A percentile compares a stretch with the other conserved stretches of the same genome.
phyloP scores from a whole-genome alignment of 345 rosid species.

The Geranium brycei region DNA sequence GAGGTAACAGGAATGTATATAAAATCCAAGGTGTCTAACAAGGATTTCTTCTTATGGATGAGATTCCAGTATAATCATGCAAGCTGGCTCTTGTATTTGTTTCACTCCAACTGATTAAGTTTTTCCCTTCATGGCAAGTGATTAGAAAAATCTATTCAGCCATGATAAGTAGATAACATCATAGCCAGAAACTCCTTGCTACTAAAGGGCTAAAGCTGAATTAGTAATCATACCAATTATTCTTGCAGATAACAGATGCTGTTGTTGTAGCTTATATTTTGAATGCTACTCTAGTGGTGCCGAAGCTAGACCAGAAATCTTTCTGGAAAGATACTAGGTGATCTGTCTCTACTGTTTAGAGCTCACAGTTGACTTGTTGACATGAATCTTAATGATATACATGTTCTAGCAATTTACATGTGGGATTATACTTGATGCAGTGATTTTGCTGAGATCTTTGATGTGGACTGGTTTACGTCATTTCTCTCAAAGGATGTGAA shows the following conservation, averaged over 20 bases:
- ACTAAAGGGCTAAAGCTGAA: background rate
- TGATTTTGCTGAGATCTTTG: slow-evolving; percentile 64
- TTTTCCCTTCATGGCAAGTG: no score
- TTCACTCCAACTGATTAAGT: no score
- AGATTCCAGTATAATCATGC: no score
- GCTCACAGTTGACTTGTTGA: background rate
- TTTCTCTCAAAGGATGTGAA: slow-evolving; percentile 50
- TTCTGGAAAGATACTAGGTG: slow-evolving; percentile 91
- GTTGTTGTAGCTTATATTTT: slow-evolving; percentile 87
- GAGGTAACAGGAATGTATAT: no score
- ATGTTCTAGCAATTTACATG: slow-evolving; percentile 5
- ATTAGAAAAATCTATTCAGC: no score
- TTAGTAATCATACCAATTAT: slow-evolving; percentile 1
- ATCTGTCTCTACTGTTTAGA: background rate
- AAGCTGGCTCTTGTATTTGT: no score
- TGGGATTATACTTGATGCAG: slow-evolving; percentile 37
- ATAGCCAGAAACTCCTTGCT: background rate
- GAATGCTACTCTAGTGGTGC: slow-evolving; percentile 83
- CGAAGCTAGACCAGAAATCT: slow-evolving; percentile 74
- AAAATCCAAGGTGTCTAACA: no score
- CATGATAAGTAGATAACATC: background rate
- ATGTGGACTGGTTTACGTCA: slow-evolving; percentile 69
- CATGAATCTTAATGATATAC: background rate
- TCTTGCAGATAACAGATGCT: slow-evolving; percentile 68
- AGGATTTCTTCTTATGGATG: no score